These are phyloP conservation scores for Podosphaera leucotricha DNA, from an alignment of 2,329 filamentous ascomycete species.

Conservation along the genomic window DNA sequence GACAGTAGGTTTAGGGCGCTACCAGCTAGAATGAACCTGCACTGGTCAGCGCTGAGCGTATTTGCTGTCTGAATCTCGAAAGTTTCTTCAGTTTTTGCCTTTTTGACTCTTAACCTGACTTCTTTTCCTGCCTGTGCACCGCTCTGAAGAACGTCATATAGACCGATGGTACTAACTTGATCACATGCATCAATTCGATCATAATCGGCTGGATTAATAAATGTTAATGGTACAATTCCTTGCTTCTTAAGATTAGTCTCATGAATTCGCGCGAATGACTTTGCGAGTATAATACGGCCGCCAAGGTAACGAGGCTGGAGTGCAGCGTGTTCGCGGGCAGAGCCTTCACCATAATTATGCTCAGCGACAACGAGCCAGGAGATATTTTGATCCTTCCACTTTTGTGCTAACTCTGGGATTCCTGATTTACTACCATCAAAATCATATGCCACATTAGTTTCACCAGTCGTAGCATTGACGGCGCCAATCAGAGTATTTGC, in stretches of 20 bases:
- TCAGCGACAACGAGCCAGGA: slow-evolving; percentile 91
- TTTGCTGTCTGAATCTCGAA: slow-evolving; percentile 59
- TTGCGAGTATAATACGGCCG: slow-evolving; percentile 87
- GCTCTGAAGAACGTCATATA: slow-evolving; percentile 58
- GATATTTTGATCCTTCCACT: slow-evolving; percentile 53
- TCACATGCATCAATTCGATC: slow-evolving; percentile 66
- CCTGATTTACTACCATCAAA: slow-evolving; percentile 47
- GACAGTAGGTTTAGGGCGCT: slow-evolving; percentile 82
- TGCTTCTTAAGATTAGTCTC: slow-evolving; percentile 99
- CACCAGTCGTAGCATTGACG: slow-evolving; percentile 72
- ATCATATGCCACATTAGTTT: slow-evolving; percentile 85
- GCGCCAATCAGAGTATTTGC: slow-evolving; percentile 95
- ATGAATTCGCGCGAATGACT: slow-evolving; percentile 95
- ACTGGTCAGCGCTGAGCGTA: slow-evolving; percentile 73
- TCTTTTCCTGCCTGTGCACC: slow-evolving; percentile 46
- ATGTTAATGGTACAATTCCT: slow-evolving; percentile 97
- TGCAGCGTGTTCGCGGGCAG: slow-evolving; percentile 92
- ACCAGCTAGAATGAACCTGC: slow-evolving; percentile 74
- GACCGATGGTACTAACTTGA: slow-evolving; percentile 55
- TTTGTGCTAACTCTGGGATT: slow-evolving; percentile 68
- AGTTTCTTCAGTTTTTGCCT: slow-evolving; percentile 35
- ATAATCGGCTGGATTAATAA: slow-evolving; percentile 76
- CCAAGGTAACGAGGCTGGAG: slow-evolving; percentile 94
- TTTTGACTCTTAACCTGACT: slow-evolving; percentile 43
- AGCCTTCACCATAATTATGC: slow-evolving; percentile 91